A percentile compares a stretch with the other conserved stretches of the same genome.
Conservation (phyloP, 148 eudicot genomes). For the Rhododendron simsii region DNA sequence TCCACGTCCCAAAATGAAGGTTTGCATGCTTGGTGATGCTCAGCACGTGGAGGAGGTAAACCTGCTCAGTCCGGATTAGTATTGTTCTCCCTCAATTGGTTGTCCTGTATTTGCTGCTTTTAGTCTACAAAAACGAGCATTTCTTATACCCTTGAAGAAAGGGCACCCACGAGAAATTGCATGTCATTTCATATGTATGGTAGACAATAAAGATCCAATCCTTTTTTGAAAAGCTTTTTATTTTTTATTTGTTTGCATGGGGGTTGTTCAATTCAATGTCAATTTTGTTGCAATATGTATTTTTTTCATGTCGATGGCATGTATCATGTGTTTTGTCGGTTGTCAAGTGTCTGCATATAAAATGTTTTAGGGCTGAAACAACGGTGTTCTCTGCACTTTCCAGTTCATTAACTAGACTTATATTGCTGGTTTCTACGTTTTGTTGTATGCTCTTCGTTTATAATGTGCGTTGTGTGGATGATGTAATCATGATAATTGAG, state of each 20-base stretch:
- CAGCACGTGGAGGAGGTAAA: constrained; percentile 80
- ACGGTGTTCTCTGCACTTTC: neutral
- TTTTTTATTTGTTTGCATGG: neutral
- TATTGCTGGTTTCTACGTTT: neutral
- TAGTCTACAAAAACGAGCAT: neutral
- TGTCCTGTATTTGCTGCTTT: neutral
- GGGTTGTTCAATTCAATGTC: neutral
- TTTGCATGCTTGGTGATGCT: constrained; percentile 92
- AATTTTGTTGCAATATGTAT: neutral
- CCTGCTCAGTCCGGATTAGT: neutral
- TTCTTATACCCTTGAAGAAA: neutral
- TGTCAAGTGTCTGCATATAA: neutral
- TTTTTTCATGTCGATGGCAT: neutral
- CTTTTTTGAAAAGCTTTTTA: neutral
- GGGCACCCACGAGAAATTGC: neutral
- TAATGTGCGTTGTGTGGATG: neutral
- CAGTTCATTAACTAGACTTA: neutral
- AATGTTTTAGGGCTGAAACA: neutral
- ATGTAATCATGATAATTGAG: neutral
- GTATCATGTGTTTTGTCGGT: neutral
- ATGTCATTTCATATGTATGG: neutral
- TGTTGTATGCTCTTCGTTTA: neutral
- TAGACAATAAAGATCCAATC: neutral
- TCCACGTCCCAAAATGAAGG: constrained; percentile 81
- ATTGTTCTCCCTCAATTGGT: neutral